Conservation (phyloP, 257 asterid species). For the Agastache rugosa region DNA sequence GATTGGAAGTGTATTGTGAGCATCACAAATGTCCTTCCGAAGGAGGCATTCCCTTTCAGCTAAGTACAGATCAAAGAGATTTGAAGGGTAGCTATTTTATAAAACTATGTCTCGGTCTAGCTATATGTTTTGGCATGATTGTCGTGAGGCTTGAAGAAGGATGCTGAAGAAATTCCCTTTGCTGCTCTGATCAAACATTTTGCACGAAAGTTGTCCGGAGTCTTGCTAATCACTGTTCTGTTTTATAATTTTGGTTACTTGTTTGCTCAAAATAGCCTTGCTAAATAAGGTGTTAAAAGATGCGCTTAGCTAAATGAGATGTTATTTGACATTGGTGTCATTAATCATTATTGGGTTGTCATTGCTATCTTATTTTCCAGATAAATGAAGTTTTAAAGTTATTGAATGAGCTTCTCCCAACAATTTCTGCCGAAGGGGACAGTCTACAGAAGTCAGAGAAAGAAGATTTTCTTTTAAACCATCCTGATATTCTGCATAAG, state of each 20-base stretch:
- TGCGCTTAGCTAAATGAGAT: conserved; percentile 4
- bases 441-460: conserved; percentile 59
- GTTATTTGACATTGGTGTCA: background rate
- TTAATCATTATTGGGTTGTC: conserved; percentile 14
- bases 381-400: conserved; percentile 76
- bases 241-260: background rate
- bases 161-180: background rate
- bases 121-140: background rate
- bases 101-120: background rate
- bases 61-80: background rate
- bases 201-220: background rate
- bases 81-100: background rate
- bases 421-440: conserved; percentile 54
- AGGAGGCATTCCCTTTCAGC: background rate
- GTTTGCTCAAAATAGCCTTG: conserved; percentile 7
- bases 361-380: conserved; percentile 47
- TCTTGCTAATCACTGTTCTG: background rate
- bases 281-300: background rate
- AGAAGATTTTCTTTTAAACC: conserved; percentile 64
- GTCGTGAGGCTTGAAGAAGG: background rate
- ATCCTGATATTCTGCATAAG: conserved; percentile 75
- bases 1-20: background rate
- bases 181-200: background rate
- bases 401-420: conserved; percentile 88
- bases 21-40: background rate